These are phyloP conservation scores for Apiospora pterosperma DNA, from an alignment of 2,329 filamentous ascomycete genomes.

Conservation along the genomic window DNA sequence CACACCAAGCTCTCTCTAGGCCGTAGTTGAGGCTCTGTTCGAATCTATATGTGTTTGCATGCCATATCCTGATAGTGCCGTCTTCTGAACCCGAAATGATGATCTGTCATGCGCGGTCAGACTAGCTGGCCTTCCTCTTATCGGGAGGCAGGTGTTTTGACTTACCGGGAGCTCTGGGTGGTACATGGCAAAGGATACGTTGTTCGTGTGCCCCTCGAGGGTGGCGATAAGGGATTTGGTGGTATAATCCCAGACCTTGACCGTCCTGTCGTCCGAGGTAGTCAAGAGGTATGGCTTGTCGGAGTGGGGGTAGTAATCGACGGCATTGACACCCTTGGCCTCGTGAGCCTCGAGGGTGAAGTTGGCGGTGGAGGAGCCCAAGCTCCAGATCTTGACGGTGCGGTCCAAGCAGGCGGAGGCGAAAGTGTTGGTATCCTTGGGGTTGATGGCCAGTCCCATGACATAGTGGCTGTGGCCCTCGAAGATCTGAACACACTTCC, in stretches of 20 bases:
- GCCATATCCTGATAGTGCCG: constrained; percentile 97
- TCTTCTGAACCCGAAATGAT: constrained; percentile 98
- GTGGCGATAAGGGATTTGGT: constrained; percentile 97
- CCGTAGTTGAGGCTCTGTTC: constrained; percentile 97
- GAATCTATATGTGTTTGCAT: constrained; percentile 93
- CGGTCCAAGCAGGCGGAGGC: constrained; percentile 93
- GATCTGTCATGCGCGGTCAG: constrained; percentile 38
- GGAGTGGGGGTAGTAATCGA: constrained; percentile 80
- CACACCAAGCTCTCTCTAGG: constrained; percentile 94
- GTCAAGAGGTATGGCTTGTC: constrained; percentile 88
- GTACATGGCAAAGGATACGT: constrained; percentile 97
- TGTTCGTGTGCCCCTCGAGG: constrained; percentile 94
- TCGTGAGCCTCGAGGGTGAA: constrained; percentile 97
- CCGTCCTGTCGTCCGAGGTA: constrained; percentile 91
- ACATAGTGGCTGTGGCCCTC: constrained; percentile 96
- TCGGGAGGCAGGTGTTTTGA: background rate
- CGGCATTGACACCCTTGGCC: constrained; percentile 95
- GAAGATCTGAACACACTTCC: constrained; percentile 97
- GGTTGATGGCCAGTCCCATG: constrained; percentile 95
- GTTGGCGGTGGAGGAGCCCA: constrained; percentile 90
- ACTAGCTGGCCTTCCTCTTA: background rate
- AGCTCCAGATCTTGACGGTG: constrained; percentile 96
- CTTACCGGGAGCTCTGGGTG: constrained; percentile 79
- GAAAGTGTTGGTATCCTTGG: constrained; percentile 90
- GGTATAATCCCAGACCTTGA: constrained; percentile 99